Conservation (phyloP, 2,329 filamentous ascomycete genomes). For the Epichloe elymi region DNA sequence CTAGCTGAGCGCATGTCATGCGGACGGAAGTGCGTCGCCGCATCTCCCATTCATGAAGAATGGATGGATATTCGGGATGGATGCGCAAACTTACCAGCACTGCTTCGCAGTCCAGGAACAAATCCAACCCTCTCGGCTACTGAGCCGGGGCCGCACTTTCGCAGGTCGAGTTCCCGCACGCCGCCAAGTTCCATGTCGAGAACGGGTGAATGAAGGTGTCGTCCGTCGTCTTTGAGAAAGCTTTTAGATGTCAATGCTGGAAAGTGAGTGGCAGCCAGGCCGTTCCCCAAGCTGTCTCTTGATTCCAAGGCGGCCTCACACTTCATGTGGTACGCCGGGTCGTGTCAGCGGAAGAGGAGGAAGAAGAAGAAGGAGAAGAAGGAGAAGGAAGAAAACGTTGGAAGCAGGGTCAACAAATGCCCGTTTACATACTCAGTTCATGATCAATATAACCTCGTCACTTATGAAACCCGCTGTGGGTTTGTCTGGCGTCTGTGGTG, state of each 20-base stretch:
- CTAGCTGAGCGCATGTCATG: neutral
- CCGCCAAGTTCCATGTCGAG: constrained; percentile 13
- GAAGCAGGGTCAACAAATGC: neutral
- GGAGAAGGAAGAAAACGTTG: neutral
- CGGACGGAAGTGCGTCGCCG: neutral
- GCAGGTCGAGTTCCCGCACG: constrained; percentile 38
- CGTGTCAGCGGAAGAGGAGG: neutral
- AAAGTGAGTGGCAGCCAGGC: no score
- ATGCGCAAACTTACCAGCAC: constrained; percentile 36
- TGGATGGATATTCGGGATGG: neutral
- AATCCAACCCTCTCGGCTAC: constrained; percentile 42
- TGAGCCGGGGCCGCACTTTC: constrained; percentile 31
- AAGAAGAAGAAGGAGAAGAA: neutral
- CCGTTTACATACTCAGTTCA: neutral
- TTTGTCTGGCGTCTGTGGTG: neutral
- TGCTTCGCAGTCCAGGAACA: constrained; percentile 45
- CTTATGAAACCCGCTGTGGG: neutral
- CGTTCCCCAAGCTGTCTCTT: no score
- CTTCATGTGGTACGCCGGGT: no score
- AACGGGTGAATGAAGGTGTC: neutral
- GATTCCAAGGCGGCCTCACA: no score
- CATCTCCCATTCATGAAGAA: neutral
- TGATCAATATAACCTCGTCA: neutral
- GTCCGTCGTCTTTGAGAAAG: neutral
- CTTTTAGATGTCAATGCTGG: neutral